Percentiles rank a stretch among this genome's conserved stretches.
These are phyloP conservation scores for Xylariomycetidae sp. DNA, from an alignment of 2,329 filamentous ascomycete species.

Conservation along the genomic window DNA sequence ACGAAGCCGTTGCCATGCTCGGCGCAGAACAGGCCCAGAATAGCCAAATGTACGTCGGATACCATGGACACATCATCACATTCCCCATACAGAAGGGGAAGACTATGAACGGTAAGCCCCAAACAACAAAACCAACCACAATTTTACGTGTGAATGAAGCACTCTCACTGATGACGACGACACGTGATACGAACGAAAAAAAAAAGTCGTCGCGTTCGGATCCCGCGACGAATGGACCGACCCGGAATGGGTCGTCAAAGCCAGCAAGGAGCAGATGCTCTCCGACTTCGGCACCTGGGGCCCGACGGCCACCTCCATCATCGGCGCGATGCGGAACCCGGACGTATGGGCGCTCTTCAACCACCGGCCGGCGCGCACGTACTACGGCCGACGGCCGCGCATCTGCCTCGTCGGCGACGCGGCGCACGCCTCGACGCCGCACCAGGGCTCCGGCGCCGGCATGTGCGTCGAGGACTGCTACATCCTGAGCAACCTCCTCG, in stretches of 20 bases:
- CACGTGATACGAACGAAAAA: no score
- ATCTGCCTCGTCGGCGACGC: constrained; percentile 55
- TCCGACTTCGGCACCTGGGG: constrained; percentile 19
- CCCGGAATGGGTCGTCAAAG: constrained; percentile 18
- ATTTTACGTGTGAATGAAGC: no score
- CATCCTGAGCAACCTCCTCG: constrained; percentile 38
- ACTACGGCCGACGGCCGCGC: constrained; percentile 28
- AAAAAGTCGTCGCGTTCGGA: constrained; percentile 21
- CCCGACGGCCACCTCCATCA: constrained; percentile 11
- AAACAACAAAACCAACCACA: no score
- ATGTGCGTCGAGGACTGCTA: constrained; percentile 50
- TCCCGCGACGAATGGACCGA: constrained; percentile 18
- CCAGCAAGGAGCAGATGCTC: constrained; percentile 19
- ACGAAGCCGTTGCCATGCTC: constrained; percentile 44
- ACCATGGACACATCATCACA: constrained; percentile 53
- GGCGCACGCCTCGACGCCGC: constrained; percentile 58
- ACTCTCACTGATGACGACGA: no score
- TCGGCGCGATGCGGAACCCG: constrained; percentile 31
- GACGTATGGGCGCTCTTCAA: constrained; percentile 43
- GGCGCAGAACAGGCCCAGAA: constrained; percentile 33
- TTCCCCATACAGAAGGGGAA: constrained; percentile 40
- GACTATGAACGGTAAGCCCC: constrained; percentile 23
- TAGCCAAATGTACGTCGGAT: constrained; percentile 34
- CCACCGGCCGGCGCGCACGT: constrained; percentile 37
- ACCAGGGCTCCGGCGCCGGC: constrained; percentile 54